phyloP scores from a whole-genome alignment of 164 flowering plant species.

The Taxillus chinensis region DNA sequence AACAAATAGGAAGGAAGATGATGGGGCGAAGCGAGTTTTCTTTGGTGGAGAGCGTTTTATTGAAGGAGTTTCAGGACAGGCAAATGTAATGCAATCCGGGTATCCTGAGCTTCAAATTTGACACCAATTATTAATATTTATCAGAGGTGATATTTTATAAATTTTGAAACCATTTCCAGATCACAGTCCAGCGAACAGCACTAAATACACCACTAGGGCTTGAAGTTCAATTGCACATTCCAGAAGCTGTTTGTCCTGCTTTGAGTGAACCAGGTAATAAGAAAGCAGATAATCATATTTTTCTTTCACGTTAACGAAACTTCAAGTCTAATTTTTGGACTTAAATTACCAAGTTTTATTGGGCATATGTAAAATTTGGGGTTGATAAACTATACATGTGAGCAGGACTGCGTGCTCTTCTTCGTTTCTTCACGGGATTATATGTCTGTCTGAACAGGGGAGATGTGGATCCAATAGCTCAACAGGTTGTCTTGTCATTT shows the following conservation, averaged over 20 bases:
- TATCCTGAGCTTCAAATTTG: neutral
- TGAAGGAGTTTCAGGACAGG: conserved; percentile 93
- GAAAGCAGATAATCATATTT: neutral
- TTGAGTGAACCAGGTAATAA: conserved; percentile 86
- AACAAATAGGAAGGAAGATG: conserved; percentile 63
- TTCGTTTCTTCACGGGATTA: conserved; percentile 89
- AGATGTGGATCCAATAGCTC: conserved; percentile 69
- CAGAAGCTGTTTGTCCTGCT: conserved; percentile 93
- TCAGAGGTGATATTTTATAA: neutral
- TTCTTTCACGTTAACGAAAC: neutral
- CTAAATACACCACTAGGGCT: conserved; percentile 81
- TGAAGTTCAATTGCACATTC: conserved; percentile 85
- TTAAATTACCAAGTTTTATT: neutral
- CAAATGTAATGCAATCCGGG: conserved; percentile 54
- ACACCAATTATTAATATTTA: neutral
- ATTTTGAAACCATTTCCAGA: conserved; percentile 35
- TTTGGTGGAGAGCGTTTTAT: conserved; percentile 95
- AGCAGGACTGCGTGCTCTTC: conserved; percentile 91
- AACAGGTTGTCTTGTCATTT: conserved; percentile 37
- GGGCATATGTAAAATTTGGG: neutral
- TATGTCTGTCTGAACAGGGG: conserved; percentile 92
- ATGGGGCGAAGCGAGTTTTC: conserved; percentile 93
- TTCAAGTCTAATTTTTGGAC: too few species aligned
- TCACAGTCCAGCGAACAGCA: conserved; percentile 86
- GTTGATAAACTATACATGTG: conserved; percentile 8